Conservation (phyloP, 1,284 basidiomycete species). For the Microbotryomycetes sp. region DNA sequence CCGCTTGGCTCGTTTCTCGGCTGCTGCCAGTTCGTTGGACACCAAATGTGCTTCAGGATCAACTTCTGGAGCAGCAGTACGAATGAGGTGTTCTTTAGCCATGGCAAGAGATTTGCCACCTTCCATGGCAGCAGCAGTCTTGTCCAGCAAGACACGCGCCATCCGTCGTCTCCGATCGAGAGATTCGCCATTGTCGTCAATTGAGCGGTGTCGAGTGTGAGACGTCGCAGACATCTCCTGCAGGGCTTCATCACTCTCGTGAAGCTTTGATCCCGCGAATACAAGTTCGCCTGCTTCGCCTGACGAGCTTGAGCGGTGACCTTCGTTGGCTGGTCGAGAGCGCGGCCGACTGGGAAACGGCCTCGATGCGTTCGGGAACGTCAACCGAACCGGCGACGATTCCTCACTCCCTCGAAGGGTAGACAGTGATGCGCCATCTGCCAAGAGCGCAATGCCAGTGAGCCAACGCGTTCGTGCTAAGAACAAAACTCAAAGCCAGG, state of each 20-base stretch:
- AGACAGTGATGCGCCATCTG: background rate
- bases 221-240: too few relatives aligned
- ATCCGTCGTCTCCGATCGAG: slow-evolving; percentile 8
- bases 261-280: background rate
- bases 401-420: background rate
- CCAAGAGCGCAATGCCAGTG: background rate
- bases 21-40: slow-evolving; percentile 3
- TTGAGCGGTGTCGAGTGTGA: background rate
- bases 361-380: background rate
- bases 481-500: background rate
- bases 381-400: background rate
- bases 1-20: slow-evolving; percentile 35
- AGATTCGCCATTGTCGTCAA: slow-evolving; percentile 11
- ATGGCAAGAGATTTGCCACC: slow-evolving; percentile 32
- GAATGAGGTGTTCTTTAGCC: slow-evolving; percentile 3
- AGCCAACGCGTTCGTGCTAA: too few relatives aligned
- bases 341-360: background rate
- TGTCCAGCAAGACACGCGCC: slow-evolving; percentile 16
- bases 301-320: background rate
- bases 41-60: background rate
- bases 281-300: background rate
- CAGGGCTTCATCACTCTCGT: too few relatives aligned
- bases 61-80: background rate
- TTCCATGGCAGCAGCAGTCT: slow-evolving; percentile 31
- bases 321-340: background rate